These are phyloP conservation scores for Prunus salicina DNA, from an alignment of 306 rosid genomes.

Conservation along the genomic window DNA sequence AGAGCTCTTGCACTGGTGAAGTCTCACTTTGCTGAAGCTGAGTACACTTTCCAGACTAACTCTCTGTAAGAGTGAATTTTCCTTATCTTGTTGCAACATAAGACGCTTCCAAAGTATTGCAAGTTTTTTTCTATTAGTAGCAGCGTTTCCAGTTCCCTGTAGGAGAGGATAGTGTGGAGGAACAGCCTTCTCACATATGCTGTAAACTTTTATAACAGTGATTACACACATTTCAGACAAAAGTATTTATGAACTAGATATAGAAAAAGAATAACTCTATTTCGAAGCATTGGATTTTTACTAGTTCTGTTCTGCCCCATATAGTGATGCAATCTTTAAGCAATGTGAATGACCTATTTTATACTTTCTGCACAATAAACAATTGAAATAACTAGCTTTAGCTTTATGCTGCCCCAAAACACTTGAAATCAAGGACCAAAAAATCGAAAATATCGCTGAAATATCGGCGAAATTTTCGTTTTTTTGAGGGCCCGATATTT, in stretches of 20 bases:
- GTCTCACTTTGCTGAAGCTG: slow-evolving; percentile 85
- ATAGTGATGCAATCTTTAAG: neutral
- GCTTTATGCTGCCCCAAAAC: neutral
- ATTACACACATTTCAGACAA: neutral
- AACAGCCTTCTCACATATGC: neutral
- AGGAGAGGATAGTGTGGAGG: neutral
- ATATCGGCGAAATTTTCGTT: no score
- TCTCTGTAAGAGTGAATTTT: slow-evolving; percentile 23
- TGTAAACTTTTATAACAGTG: neutral
- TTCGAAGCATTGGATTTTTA: neutral
- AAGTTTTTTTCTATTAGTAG: slow-evolving; percentile 3
- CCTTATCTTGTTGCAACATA: neutral
- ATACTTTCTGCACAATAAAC: neutral
- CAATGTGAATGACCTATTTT: neutral
- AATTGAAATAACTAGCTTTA: neutral
- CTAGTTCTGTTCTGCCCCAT: neutral
- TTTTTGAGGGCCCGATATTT: no score
- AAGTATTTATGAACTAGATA: neutral
- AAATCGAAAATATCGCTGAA: no score
- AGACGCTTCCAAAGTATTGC: neutral
- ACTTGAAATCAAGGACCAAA: no score
- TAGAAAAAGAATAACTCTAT: neutral
- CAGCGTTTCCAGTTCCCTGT: neutral
- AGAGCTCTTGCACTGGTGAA: slow-evolving; percentile 79
- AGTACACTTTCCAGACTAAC: slow-evolving; percentile 48